These are phyloP conservation scores for Gastrolobium villosum DNA, from an alignment of 306 rosid genomes.

Conservation along the genomic window DNA sequence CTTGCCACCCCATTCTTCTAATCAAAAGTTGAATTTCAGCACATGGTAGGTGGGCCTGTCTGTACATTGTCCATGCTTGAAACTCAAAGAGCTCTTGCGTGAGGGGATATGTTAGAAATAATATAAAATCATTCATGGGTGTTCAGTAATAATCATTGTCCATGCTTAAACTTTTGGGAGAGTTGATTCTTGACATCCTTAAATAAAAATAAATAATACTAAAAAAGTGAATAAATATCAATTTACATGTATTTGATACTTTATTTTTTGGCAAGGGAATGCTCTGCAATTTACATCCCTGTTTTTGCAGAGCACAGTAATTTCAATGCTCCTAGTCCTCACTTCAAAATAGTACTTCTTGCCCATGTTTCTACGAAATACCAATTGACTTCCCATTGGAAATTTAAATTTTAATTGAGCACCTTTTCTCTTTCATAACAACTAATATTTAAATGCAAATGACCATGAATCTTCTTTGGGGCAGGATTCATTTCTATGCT, in stretches of 20 bases:
- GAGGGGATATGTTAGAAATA: too few species aligned
- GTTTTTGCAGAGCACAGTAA: conserved; percentile 10
- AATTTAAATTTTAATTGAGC: conserved; percentile 7
- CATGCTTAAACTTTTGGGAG: too few species aligned
- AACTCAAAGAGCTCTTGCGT: too few species aligned
- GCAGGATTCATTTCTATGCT: background rate
- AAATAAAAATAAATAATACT: conserved; percentile 11
- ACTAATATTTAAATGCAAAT: background rate
- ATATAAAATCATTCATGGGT: too few species aligned
- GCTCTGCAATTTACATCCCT: background rate
- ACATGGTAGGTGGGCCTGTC: too few species aligned
- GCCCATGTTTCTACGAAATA: background rate
- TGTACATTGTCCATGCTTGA: too few species aligned
- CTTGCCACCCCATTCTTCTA: too few species aligned
- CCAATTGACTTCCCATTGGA: conserved; percentile 29
- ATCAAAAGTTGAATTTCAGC: too few species aligned
- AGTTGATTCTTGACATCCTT: background rate
- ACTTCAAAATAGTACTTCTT: conserved; percentile 27
- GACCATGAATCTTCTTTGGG: background rate
- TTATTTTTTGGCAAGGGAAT: conserved; percentile 22
- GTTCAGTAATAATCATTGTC: too few species aligned
- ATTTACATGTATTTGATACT: conserved; percentile 1
- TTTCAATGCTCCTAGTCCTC: conserved; percentile 2
- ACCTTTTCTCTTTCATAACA: background rate
- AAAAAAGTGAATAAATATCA: conserved; percentile 27